Conservation (phyloP, 352 stramenopile genomes). For the Pythium aphanidermatum region DNA sequence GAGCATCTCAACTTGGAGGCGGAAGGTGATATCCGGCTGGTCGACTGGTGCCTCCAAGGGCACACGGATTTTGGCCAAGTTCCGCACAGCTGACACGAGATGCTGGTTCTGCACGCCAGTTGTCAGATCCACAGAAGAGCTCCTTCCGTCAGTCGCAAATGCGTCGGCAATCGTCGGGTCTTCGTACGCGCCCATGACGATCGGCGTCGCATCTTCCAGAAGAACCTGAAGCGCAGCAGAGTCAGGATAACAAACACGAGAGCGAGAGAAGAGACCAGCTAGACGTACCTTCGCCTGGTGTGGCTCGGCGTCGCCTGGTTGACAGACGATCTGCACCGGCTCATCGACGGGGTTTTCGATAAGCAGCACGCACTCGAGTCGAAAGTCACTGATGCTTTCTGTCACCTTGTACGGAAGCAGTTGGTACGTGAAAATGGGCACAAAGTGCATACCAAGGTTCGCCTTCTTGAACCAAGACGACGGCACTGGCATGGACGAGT, state of each 20-base stretch:
- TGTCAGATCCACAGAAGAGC: slow-evolving; percentile 8
- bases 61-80: slow-evolving; percentile 13
- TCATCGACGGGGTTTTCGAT: slow-evolving; percentile 84
- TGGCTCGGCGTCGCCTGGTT: neutral
- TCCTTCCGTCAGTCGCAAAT: slow-evolving; percentile 28
- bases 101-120: slow-evolving; percentile 36
- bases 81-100: slow-evolving; percentile 34
- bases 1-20: slow-evolving; percentile 55
- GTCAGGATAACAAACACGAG: no score
- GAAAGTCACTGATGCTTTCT: slow-evolving; percentile 3
- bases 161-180: slow-evolving; percentile 75
- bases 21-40: slow-evolving; percentile 24
- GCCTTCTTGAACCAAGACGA: slow-evolving; percentile 86
- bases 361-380: slow-evolving; percentile 49
- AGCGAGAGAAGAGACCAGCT: no score
- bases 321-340: slow-evolving; percentile 55
- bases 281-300: slow-evolving; percentile 20
- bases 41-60: slow-evolving; percentile 2
- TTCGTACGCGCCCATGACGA: slow-evolving; percentile 73
- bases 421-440: slow-evolving; percentile 73
- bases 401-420: slow-evolving; percentile 28
- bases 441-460: slow-evolving; percentile 66
- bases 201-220: slow-evolving; percentile 49
- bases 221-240: no score
- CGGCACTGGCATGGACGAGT: slow-evolving; percentile 74